Evolutionary conservation across 805 yeast species (phyloP).

Genomic region (Teunomyces kruisii): DNA sequence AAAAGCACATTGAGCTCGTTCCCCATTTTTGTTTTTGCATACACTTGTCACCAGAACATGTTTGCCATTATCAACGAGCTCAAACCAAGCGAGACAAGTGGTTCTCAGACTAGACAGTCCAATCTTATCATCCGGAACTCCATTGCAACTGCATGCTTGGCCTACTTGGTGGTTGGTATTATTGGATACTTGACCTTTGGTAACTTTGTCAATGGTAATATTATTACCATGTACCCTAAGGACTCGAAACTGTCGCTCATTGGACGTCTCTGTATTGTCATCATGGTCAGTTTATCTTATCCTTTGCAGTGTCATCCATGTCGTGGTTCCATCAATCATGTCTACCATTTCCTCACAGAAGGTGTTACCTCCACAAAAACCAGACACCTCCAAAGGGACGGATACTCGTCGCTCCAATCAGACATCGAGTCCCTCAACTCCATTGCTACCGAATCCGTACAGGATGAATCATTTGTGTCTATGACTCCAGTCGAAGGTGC

Average conservation of each 20-base stretch:
- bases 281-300: conserved; percentile 73
- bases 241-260: conserved; percentile 46
- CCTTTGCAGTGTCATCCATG: conserved; percentile 84
- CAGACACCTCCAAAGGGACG: conserved; percentile 19
- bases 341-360: conserved; percentile 47
- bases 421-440: conserved; percentile 23
- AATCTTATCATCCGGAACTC: conserved; percentile 55
- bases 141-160: conserved; percentile 49
- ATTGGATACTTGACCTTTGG: conserved; percentile 77
- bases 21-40: conserved; percentile 76
- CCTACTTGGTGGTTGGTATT: conserved; percentile 66
- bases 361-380: conserved; percentile 29
- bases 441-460: conserved; percentile 19
- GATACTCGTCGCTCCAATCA: conserved; percentile 28
- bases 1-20: conserved; percentile 55
- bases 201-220: conserved; percentile 60
- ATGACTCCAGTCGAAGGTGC: conserved; percentile 50
- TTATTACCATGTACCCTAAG: conserved; percentile 64
- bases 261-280: conserved; percentile 63
- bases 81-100: conserved; percentile 31
- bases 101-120: conserved; percentile 44
- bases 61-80: conserved; percentile 75
- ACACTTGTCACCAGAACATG: conserved; percentile 79
- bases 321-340: conserved; percentile 69
- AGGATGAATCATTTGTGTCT: conserved; percentile 39